Base-by-base conservation (phyloP, 2,329 filamentous ascomycete genomes). In the Xylariaceae sp. region DNA sequence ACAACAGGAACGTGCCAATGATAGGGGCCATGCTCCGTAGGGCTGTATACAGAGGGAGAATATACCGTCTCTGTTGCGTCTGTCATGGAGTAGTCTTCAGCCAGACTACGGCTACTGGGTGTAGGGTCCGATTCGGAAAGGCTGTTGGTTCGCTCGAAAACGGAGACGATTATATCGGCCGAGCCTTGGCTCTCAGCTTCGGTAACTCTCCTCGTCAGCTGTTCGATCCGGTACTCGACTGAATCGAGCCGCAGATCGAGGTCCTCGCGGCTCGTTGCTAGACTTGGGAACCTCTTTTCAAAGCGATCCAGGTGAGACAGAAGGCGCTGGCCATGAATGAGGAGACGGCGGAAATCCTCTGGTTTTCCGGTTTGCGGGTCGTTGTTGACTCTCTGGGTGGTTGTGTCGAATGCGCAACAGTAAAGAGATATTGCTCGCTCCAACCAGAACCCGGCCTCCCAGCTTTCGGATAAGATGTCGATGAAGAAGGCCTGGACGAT, bases 401-500 rank as follows among this genome's bases (percentile, higher is more conserved):
- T 72, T 16, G 65, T 59, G 14, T 70, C 64, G 34, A 70, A 76
- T 0, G 70, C 71, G 13, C 54, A 57, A 40, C 67, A 73, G 50
- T 73, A 77, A 1, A 77, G 59, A 9, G 56, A 54, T 2, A 67
- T 59, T 3, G 73, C 66, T 14, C 68, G 60, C 32, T 69, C 65
- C 9, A 77, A 59, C 73, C 73, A 78, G 42, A 68, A 66, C 1
- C 59, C 50, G 0, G 68, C 55, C 34, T 67, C 56, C 19, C 61
- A 63, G 13, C 65, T 61, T 11, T 67, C 61, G 14, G 59, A 59
- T 3, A 75, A 55, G 0, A 63, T 60, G 33, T 73, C 69, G 16
- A 70, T 57, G 40, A 75, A 73, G 45, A 74, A 76, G 2, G 65
- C 66, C 44, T 76, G 72, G 2, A 76, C 68, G 4, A 76, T 70